A percentile compares a stretch with the other conserved stretches of the same genome.
Evolutionary conservation across 352 stramenopile genomes (phyloP).

Genomic region (Phytophthora quininea): DNA sequence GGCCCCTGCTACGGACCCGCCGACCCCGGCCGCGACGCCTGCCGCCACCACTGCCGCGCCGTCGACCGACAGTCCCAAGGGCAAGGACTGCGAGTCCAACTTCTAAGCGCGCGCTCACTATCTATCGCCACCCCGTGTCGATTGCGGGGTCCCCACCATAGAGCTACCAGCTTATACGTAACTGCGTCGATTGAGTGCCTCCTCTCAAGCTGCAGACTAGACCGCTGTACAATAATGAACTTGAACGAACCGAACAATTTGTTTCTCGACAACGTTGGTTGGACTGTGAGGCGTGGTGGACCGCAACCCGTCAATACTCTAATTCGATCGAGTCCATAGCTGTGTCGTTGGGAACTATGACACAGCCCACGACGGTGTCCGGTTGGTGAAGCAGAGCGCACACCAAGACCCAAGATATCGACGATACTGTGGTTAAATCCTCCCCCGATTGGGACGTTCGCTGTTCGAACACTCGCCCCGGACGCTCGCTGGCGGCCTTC

Average conservation of each 20-base stretch:
- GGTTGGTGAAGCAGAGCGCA: too few relatives aligned
- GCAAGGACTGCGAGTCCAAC: slow-evolving; percentile 27
- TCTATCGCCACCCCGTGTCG: neutral
- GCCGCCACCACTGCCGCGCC: slow-evolving; percentile 6
- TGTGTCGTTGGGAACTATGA: too few relatives aligned
- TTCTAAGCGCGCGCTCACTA: slow-evolving; percentile 18
- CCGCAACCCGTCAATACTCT: neutral
- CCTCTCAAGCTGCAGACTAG: slow-evolving; percentile 25
- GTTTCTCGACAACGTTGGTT: neutral
- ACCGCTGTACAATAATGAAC: slow-evolving; percentile 34
- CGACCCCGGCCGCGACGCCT: neutral
- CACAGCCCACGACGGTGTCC: too few relatives aligned
- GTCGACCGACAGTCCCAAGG: slow-evolving; percentile 13
- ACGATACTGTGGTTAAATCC: too few relatives aligned
- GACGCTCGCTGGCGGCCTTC: too few relatives aligned
- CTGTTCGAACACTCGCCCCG: too few relatives aligned
- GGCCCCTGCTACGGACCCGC: slow-evolving; percentile 1
- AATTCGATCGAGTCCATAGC: neutral
- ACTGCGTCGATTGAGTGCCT: slow-evolving; percentile 30
- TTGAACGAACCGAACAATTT: slow-evolving; percentile 11
- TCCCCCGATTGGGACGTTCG: too few relatives aligned
- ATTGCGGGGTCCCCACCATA: slow-evolving; percentile 3
- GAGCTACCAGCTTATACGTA: slow-evolving; percentile 11
- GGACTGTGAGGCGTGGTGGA: neutral
- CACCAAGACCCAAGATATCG: too few relatives aligned